Evolutionary conservation across 75 land plant species (phyloP), one percentile per base, ranked within the genome.

Genomic region (Azolla pinnata): DNA sequence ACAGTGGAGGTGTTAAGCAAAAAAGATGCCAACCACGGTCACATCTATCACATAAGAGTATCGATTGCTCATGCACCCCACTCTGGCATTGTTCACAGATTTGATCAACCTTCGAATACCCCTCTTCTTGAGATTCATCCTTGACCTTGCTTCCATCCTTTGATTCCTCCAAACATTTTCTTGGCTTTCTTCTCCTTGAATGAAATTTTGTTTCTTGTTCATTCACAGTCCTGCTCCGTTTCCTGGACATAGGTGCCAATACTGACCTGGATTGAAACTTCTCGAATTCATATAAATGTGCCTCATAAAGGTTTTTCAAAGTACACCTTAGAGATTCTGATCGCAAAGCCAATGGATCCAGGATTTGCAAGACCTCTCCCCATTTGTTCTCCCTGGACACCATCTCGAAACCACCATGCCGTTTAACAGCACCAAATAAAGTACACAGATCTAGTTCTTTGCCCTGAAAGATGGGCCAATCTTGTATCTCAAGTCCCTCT

Each of bases 41-140:
- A 54, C 98, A 93, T 51, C 95, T 72, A 61, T 93, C 98, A 68
- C 98, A 93, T 51, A 83, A 54, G 19, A 93, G 79, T 96, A 93
- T 93, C n/a, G 82, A 75, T 58, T 93, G 92, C 49, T 83, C 98
- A 57, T 93, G 98, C 53, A 79, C 71, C 0, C 98, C 96, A 58
- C 90, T 93, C 31, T 73, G 74, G 51, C 98, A 93, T 61, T 93
- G 98, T 78, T 93, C 83, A 50, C 98, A 93, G 29, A 88, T 79
- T 63, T 90, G 97, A 74, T 90, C 88, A 1, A 33, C 61, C 33
- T 69, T 63, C 4, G 29, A 26, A 1, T 16, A 55, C 28, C 44
- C 44, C 49, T 54, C 61, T 31, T 59, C 75, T 21, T 59, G 56
- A 31, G 35, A 54, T 5, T 28, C 68, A n/a, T n/a, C n/a, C n/a